These are phyloP conservation scores for Chrysopogon serrulatus DNA, from an alignment of 176 grass and related monocot species.

Conservation along the genomic window DNA sequence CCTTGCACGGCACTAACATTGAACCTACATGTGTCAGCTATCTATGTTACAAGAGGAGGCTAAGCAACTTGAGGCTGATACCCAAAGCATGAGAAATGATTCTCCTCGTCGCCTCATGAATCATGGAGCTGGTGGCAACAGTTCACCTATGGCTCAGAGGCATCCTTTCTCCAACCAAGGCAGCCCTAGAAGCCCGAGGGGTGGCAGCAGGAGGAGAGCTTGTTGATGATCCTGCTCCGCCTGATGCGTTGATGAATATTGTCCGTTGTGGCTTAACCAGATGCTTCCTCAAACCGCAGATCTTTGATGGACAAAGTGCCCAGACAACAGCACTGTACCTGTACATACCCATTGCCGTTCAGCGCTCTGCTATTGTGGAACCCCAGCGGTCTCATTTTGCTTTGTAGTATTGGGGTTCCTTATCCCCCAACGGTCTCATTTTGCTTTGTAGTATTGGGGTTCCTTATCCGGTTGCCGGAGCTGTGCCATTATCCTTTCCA, in stretches of 20 bases:
- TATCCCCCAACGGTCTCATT: not conserved
- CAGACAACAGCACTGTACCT: not conserved
- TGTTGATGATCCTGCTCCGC: conserved; percentile 5
- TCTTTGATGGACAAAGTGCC: not conserved
- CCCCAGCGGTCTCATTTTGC: not conserved
- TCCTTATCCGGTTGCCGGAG: not conserved
- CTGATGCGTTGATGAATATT: not conserved
- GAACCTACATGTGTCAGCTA: conserved; percentile 25
- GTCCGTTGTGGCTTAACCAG: not conserved
- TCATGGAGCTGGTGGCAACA: conserved; percentile 25
- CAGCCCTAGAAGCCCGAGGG: conserved; percentile 24
- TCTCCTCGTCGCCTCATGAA: conserved; percentile 35
- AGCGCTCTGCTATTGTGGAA: conserved; percentile 16
- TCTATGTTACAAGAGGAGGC: conserved; percentile 52
- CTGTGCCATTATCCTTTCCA: not conserved
- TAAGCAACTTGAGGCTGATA: conserved; percentile 51
- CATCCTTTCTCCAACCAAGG: conserved; percentile 23
- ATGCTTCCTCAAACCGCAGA: not conserved
- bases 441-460: not conserved
- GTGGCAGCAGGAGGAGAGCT: conserved; percentile 40
- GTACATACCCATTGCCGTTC: conserved; percentile 28
- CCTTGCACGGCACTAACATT: conserved; percentile 18
- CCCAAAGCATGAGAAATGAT: conserved; percentile 10
- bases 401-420: not conserved
- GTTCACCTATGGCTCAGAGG: conserved; percentile 12